Evolutionary conservation across 1,284 basidiomycete species (phyloP), one percentile per base, ranked within the genome.

Genomic region (Cutaneotrichosporon dermatis): DNA sequence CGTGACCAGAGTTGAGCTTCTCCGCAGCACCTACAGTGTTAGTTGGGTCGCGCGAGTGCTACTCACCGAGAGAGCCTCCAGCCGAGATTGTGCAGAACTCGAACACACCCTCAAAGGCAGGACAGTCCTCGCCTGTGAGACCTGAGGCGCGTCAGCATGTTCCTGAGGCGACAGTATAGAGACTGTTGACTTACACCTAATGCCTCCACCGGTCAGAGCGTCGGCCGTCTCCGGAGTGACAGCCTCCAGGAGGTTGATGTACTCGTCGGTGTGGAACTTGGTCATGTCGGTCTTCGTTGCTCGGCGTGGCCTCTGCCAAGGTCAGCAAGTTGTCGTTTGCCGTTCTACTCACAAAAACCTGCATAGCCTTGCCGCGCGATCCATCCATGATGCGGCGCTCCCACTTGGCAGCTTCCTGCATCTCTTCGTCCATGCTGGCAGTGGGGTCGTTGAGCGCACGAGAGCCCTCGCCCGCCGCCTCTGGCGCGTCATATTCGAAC

Each of bases 51-150:
- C 16, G 15, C 13, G 11, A n/a, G 15, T 37, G 11, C 42, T 35
- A 58, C 71, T 55, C 37, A 72, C 78, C 85, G 72, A 94, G 88
- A 3, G 90, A 92, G 1, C 96, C 96, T 12, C 96, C 95, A 0
- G 95, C 93, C 0, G 92, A 95, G 59, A 98, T 95, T 2, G 92
- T 88, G 74, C 94, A 97, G 72, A 97, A 99, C 70, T 99, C 96
- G 69, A 94, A 99, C 0, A 99, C 80, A 0, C 95, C 96, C 66
- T 97, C 95, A 68, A 96, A 99, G 0, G 92, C 85, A 2, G 95
- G 95, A 70, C 97, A 98, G 75, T 99, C 95, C 62, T 98, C 93
- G 41, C 93, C 92, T 34, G 90, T 84, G 36, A 94, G 81, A 75
- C 92, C 90, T 92, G 42, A n/a, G 8, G 12, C 11, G 13, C 58